These are phyloP conservation scores for Suillus alpinus DNA, from an alignment of 768 basidiomycete genomes.

Conservation along the genomic window DNA sequence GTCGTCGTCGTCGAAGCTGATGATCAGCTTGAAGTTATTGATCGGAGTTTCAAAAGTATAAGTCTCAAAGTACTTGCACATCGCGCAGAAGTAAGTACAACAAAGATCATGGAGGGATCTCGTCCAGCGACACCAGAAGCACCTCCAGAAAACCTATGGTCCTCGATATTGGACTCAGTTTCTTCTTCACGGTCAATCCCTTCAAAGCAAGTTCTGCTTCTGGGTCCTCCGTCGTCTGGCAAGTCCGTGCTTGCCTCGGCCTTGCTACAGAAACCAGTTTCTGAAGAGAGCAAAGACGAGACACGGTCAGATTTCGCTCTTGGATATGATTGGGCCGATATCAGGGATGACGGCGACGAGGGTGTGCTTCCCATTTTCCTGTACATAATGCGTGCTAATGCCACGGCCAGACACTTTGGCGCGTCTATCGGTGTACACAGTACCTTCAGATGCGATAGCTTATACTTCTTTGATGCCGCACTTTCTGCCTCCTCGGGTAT, in stretches of 20 bases:
- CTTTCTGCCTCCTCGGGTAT: conserved; percentile 69
- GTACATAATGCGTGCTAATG: conserved; percentile 1
- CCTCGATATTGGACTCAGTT: conserved; percentile 85
- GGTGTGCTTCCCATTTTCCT: conserved; percentile 45
- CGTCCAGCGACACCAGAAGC: conserved; percentile 70
- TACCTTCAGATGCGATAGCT: conserved; percentile 73
- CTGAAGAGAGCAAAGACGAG: conserved; percentile 57
- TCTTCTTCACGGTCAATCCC: conserved; percentile 78
- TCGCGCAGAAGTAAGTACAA: not conserved
- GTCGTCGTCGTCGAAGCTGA: conserved; percentile 6
- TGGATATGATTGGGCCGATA: conserved; percentile 90
- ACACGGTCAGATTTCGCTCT: conserved; percentile 75
- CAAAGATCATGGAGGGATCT: conserved; percentile 35
- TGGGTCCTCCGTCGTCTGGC: conserved; percentile 77
- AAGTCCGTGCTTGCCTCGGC: conserved; percentile 75
- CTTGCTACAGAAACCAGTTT: conserved; percentile 62
- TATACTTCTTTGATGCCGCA: conserved; percentile 73
- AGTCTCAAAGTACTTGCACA: not conserved
- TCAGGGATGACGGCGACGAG: conserved; percentile 92
- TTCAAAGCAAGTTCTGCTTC: conserved; percentile 82
- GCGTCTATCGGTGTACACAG: conserved; percentile 87
- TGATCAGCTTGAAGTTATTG: conserved; percentile 5
- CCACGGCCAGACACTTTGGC: conserved; percentile 72
- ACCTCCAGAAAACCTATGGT: conserved; percentile 86
- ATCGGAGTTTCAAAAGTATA: conserved; percentile 26